Conservation (phyloP, 139 green algal species). For the Nannochloris sp. region DNA sequence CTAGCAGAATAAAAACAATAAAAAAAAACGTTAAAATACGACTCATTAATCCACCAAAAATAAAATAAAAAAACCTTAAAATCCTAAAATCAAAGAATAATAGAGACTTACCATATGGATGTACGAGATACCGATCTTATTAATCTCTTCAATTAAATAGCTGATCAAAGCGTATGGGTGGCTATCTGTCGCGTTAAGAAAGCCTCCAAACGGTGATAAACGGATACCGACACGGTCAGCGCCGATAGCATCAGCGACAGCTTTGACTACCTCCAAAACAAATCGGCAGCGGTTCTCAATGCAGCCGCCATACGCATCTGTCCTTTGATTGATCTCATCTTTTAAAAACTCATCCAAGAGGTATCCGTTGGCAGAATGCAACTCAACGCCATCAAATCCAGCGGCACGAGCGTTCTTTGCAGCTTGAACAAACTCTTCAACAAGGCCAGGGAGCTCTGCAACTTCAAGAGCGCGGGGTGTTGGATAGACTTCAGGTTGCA, state of each 20-base stretch:
- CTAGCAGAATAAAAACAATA: not conserved
- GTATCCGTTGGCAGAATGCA: constrained; percentile 65
- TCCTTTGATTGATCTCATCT: constrained; percentile 32
- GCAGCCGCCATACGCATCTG: constrained; percentile 29
- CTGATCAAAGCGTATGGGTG: constrained; percentile 34
- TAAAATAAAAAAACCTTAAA: not conserved
- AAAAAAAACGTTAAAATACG: not conserved
- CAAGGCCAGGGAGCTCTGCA: constrained; percentile 38
- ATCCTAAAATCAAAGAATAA: no score
- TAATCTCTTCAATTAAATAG: constrained; percentile 64
- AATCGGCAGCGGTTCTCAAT: constrained; percentile 38
- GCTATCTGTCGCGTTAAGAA: constrained; percentile 27
- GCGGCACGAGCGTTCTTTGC: constrained; percentile 47
- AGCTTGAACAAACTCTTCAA: constrained; percentile 32
- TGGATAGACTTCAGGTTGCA: constrained; percentile 17
- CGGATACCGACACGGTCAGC: constrained; percentile 58
- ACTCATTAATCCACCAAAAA: not conserved
- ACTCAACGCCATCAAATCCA: constrained; percentile 68
- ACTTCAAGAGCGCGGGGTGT: constrained; percentile 26
- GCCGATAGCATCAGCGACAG: constrained; percentile 19
- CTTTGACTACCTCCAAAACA: constrained; percentile 26
- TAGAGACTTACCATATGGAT: no score
- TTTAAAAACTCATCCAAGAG: constrained; percentile 5
- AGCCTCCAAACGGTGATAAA: constrained; percentile 57
- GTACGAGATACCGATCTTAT: constrained; percentile 14